These are phyloP conservation scores for Chrysanthemum seticuspe DNA, from an alignment of 129 eudicot genomes.

Conservation along the genomic window DNA sequence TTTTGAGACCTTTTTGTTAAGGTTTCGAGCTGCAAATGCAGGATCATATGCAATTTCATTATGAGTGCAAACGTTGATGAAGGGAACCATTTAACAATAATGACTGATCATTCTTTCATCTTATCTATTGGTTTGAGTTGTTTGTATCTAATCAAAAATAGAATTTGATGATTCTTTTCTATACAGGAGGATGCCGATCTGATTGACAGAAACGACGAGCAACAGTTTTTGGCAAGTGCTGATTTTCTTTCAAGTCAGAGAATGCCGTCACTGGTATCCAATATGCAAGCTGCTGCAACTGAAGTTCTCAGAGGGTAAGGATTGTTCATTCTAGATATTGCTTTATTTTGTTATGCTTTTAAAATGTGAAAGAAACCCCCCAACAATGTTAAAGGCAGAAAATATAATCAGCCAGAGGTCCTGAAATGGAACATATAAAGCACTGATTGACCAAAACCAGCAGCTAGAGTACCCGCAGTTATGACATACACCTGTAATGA, in stretches of 20 bases:
- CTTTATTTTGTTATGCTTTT: not conserved
- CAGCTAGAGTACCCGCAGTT: not conserved
- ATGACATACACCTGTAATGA: not conserved
- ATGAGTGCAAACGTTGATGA: not conserved
- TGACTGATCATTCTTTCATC: slow-evolving; percentile 1
- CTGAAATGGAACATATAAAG: not conserved
- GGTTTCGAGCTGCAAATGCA: not conserved
- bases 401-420: not conserved
- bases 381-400: not conserved
- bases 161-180: not conserved
- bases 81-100: not conserved
- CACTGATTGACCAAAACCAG: not conserved
- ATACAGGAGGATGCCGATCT: slow-evolving; percentile 76
- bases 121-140: not conserved
- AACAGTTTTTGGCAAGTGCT: slow-evolving; percentile 77
- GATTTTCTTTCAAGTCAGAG: slow-evolving; percentile 80
- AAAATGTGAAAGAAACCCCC: not conserved
- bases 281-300: slow-evolving; percentile 76
- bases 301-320: slow-evolving; percentile 75
- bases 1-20: too few species aligned
- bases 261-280: slow-evolving; percentile 54
- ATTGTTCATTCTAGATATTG: not conserved
- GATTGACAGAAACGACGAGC: slow-evolving; percentile 63
- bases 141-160: not conserved
- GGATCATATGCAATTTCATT: not conserved